phyloP scores from a whole-genome alignment of 2,329 filamentous ascomycete species.

The Colletotrichum euphorbiae region DNA sequence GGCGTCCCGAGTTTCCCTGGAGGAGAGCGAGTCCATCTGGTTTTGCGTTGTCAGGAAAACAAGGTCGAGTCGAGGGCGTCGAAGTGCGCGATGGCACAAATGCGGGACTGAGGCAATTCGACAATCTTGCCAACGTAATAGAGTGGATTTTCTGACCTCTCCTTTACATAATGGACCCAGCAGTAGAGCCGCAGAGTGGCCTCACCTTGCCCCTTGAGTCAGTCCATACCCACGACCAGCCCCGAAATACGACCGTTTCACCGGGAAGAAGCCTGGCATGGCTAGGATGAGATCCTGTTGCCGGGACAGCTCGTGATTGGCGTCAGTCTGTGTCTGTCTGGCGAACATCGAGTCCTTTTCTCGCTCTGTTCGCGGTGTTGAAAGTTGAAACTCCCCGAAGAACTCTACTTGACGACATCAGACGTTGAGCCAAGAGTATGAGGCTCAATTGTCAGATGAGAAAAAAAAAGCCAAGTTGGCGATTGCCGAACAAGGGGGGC shows the following conservation, averaged over 20 bases:
- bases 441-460: slow-evolving; percentile 24
- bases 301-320: not conserved
- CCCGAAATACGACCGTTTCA: slow-evolving; percentile 38
- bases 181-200: slow-evolving; percentile 36
- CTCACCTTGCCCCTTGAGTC: slow-evolving; percentile 36
- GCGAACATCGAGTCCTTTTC: not conserved
- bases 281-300: not conserved
- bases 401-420: not conserved
- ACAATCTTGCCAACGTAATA: slow-evolving; percentile 38
- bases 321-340: no score
- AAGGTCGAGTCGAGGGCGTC: slow-evolving; percentile 11
- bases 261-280: slow-evolving; percentile 19
- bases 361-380: not conserved
- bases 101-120: slow-evolving; percentile 36
- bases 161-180: slow-evolving; percentile 37
- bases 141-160: slow-evolving; percentile 37
- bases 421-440: slow-evolving; percentile 38
- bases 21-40: not conserved
- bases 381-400: slow-evolving; percentile 7
- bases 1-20: slow-evolving; percentile 23
- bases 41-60: slow-evolving; percentile 34
- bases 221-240: slow-evolving; percentile 32
- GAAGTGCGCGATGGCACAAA: not conserved
- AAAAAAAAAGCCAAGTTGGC: slow-evolving; percentile 20
- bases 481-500: slow-evolving; percentile 34